Conservation (phyloP, 176 grass and related monocot species). For the Oryza brachyantha region DNA sequence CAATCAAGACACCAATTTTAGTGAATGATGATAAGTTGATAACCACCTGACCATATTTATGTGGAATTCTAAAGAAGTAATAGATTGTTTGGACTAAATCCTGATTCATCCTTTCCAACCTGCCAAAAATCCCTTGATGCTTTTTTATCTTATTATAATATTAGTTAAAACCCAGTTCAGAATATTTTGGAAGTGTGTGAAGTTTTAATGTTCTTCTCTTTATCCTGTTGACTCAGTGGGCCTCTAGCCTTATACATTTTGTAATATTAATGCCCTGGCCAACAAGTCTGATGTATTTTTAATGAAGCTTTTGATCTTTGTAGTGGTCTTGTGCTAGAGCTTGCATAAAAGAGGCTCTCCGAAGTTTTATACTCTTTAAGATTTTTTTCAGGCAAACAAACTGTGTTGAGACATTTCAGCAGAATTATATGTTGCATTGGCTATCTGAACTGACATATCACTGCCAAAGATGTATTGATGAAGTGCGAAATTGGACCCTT, state of each 20-base stretch:
- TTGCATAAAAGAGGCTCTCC: not conserved
- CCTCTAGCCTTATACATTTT: constrained; percentile 14
- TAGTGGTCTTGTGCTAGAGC: constrained; percentile 14
- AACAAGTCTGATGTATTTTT: constrained; percentile 14
- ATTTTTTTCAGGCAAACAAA: constrained; percentile 44
- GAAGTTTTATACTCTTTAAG: constrained; percentile 8
- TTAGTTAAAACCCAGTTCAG: constrained; percentile 10
- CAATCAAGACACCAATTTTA: constrained; percentile 14
- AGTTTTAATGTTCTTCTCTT: constrained; percentile 37
- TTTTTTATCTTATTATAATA: constrained; percentile 32
- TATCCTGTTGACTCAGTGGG: constrained; percentile 35
- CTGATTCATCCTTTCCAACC: constrained; percentile 32
- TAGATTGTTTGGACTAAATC: constrained; percentile 39
- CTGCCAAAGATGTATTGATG: constrained; percentile 31
- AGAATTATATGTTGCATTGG: constrained; percentile 45
- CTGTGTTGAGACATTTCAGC: constrained; percentile 40
- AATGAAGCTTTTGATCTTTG: constrained; percentile 15
- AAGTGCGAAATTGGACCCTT: constrained; percentile 25
- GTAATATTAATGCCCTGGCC: constrained; percentile 8
- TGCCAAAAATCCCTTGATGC: constrained; percentile 23
- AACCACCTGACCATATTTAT: constrained; percentile 16
- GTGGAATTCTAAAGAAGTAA: constrained; percentile 22
- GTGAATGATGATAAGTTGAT: constrained; percentile 15
- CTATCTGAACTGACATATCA: constrained; percentile 23
- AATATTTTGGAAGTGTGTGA: not conserved